These are phyloP conservation scores for Penicillium cosmopolitanum DNA, from an alignment of 495 filamentous ascomycete genomes.

Conservation along the genomic window DNA sequence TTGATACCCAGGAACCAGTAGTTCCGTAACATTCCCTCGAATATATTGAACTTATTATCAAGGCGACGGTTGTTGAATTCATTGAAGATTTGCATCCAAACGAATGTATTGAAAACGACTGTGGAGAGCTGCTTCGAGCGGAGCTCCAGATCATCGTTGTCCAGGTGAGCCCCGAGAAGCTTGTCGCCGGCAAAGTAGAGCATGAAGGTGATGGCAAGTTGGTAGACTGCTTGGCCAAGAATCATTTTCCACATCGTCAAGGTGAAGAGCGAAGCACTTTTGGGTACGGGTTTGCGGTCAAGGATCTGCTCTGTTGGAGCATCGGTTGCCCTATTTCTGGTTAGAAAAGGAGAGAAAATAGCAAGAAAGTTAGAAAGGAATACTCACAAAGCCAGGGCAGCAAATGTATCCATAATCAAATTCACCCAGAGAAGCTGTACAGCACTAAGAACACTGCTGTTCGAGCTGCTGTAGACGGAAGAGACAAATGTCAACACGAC, in stretches of 20 bases:
- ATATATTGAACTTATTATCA: conserved; percentile 89
- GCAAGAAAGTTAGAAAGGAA: neutral
- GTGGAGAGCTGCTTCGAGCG: conserved; percentile 60
- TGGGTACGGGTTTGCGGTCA: conserved; percentile 82
- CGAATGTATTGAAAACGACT: conserved; percentile 90
- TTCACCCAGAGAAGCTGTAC: conserved; percentile 93
- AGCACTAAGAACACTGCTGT: conserved; percentile 75
- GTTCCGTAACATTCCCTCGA: conserved; percentile 77
- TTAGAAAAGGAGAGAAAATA: conserved; percentile 11
- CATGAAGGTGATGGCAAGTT: conserved; percentile 76
- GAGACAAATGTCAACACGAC: conserved; percentile 83
- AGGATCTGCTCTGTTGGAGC: conserved; percentile 78
- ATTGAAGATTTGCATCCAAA: conserved; percentile 98
- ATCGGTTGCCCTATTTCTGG: conserved; percentile 64
- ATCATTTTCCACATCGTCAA: conserved; percentile 98
- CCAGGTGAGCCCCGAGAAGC: conserved; percentile 59
- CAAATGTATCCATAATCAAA: conserved; percentile 92
- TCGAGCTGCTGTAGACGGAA: conserved; percentile 68
- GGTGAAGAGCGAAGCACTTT: conserved; percentile 75
- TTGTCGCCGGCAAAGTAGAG: conserved; percentile 71
- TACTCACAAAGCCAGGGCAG: conserved; percentile 70
- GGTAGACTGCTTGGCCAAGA: conserved; percentile 81
- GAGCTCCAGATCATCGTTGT: conserved; percentile 31
- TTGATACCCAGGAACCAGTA: conserved; percentile 86
- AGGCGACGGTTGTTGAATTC: conserved; percentile 91